Evolutionary conservation across 2,329 filamentous ascomycete genomes (phyloP).

Genomic region (Fusarium sp.): DNA sequence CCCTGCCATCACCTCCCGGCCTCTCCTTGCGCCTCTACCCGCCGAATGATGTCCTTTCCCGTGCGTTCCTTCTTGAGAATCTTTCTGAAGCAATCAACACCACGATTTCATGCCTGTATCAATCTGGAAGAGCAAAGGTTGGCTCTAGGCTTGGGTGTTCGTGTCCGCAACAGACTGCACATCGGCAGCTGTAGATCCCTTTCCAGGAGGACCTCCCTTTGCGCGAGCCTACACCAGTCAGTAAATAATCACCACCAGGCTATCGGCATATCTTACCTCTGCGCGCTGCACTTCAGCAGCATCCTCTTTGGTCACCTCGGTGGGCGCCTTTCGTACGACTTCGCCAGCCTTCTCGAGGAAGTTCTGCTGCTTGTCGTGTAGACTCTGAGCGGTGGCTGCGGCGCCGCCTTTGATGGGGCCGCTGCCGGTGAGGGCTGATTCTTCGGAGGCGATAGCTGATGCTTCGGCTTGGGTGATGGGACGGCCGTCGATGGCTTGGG

Average conservation of each 20-base stretch:
- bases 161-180: not conserved
- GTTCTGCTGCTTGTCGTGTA: not conserved
- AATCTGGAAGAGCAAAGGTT: accelerated
- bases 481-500: conserved; percentile 15
- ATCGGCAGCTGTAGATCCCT: not conserved
- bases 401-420: conserved; percentile 12
- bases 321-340: not conserved
- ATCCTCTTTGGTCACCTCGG: not conserved
- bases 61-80: not conserved
- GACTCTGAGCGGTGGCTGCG: not conserved
- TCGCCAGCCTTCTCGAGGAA: not conserved
- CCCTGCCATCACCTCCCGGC: accelerated
- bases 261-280: accelerated
- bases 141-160: not conserved
- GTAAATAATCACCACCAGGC: not conserved
- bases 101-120: not conserved
- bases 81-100: no score
- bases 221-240: not conserved
- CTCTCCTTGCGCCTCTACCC: accelerated
- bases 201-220: not conserved
- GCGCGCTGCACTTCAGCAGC: not conserved
- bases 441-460: conserved; percentile 10
- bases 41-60: not conserved
- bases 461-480: conserved; percentile 25
- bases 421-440: conserved; percentile 19